These are phyloP conservation scores for Aspergillus kassunensis DNA, from an alignment of 495 filamentous ascomycete genomes.

Conservation along the genomic window DNA sequence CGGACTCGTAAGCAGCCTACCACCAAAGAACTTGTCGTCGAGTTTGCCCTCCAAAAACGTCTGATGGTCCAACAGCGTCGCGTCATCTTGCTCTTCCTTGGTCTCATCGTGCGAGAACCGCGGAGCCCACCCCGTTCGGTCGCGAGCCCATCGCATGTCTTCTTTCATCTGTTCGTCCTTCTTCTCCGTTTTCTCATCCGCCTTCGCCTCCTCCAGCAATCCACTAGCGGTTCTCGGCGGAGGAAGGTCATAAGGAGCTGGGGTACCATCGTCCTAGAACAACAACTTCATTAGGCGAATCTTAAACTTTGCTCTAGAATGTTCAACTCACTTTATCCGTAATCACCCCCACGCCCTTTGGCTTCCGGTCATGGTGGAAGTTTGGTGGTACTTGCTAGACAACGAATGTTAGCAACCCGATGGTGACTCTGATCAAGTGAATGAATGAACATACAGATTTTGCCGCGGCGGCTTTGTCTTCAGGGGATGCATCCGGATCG, in stretches of 20 bases:
- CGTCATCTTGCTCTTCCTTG: slow-evolving; percentile 51
- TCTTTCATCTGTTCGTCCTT: slow-evolving; percentile 48
- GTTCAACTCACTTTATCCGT: slow-evolving; percentile 61
- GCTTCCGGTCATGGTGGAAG: slow-evolving; percentile 61
- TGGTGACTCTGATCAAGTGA: not conserved
- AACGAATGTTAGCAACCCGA: slow-evolving; percentile 11
- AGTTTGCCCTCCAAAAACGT: slow-evolving; percentile 81
- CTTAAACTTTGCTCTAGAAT: not conserved
- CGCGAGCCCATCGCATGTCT: slow-evolving; percentile 62
- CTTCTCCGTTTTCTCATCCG: slow-evolving; percentile 38
- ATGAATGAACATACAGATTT: slow-evolving; percentile 60
- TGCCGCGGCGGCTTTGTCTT: slow-evolving; percentile 77
- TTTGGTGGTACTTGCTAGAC: slow-evolving; percentile 55
- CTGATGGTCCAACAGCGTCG: slow-evolving; percentile 77
- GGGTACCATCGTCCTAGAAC: slow-evolving; percentile 58
- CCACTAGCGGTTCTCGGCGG: slow-evolving; percentile 67
- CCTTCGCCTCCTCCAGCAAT: slow-evolving; percentile 37
- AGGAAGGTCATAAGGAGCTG: slow-evolving; percentile 74
- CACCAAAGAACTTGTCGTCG: slow-evolving; percentile 88
- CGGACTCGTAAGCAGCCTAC: slow-evolving; percentile 39
- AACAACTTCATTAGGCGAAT: not conserved
- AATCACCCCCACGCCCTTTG: slow-evolving; percentile 62
- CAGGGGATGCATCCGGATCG: slow-evolving; percentile 77
- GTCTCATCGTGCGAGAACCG: slow-evolving; percentile 62
- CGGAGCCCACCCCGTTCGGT: slow-evolving; percentile 83